phyloP scores from a whole-genome alignment of 2,329 filamentous ascomycete species.

The Aaosphaeria pasadenensis region DNA sequence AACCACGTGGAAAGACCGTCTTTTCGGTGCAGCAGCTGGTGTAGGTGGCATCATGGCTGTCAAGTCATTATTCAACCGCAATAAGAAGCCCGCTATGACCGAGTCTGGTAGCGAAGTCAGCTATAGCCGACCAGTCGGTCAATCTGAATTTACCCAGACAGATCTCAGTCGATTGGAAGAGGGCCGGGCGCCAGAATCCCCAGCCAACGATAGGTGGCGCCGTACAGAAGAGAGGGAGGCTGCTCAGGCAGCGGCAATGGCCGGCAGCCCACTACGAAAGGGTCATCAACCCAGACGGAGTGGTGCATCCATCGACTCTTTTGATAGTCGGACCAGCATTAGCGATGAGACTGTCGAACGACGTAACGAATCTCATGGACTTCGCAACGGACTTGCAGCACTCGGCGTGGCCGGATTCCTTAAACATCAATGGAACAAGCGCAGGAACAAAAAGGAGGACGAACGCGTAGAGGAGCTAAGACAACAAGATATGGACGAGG shows the following conservation, averaged over 20 bases:
- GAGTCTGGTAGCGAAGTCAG: constrained; percentile 54
- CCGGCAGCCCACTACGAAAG: constrained; percentile 47
- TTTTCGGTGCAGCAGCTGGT: constrained; percentile 45
- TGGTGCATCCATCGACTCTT: constrained; percentile 38
- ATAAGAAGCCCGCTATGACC: constrained; percentile 38
- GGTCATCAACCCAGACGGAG: constrained; percentile 31
- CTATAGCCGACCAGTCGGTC: constrained; percentile 52
- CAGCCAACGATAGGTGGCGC: constrained; percentile 35
- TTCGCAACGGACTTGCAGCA: constrained; percentile 49
- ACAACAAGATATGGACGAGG: constrained; percentile 51
- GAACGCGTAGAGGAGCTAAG: constrained; percentile 57
- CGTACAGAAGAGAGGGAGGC: constrained; percentile 38
- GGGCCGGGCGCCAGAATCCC: constrained; percentile 51
- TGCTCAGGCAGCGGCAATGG: constrained; percentile 34
- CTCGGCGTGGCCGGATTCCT: constrained; percentile 39
- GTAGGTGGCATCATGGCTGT: constrained; percentile 40
- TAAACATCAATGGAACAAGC: constrained; percentile 47
- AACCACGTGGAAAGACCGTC: constrained; percentile 44
- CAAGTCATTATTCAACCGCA: constrained; percentile 58
- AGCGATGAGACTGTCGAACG: constrained; percentile 25
- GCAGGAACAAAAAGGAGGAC: constrained; percentile 57
- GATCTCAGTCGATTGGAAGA: constrained; percentile 52
- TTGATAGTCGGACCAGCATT: constrained; percentile 38
- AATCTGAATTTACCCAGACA: constrained; percentile 46
- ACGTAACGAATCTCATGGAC: constrained; percentile 30